phyloP scores from a whole-genome alignment of 148 eudicot species.

The Rhododendron simsii region DNA sequence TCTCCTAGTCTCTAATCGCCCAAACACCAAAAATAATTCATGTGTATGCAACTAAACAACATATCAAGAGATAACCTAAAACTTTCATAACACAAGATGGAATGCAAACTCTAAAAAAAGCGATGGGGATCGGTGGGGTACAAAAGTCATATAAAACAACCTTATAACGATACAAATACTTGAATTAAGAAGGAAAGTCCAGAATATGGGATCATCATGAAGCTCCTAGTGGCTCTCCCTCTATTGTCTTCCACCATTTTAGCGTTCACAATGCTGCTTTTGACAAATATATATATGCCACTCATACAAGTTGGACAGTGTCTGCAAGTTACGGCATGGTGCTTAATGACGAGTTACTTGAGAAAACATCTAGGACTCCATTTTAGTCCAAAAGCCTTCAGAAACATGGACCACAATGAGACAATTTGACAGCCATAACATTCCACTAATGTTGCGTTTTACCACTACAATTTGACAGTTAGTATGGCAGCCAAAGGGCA shows the following conservation, averaged over 20 bases:
- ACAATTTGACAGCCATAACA: neutral
- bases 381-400: neutral
- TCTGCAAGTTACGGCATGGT: neutral
- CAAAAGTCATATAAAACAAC: neutral
- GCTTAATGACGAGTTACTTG: neutral
- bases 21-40: neutral
- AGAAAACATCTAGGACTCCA: neutral
- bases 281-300: neutral
- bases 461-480: neutral
- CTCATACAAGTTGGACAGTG: neutral
- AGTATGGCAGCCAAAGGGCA: neutral
- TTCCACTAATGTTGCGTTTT: neutral
- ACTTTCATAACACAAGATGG: neutral
- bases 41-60: neutral
- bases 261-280: neutral
- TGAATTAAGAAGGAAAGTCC: neutral
- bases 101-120: neutral
- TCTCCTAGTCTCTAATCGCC: neutral
- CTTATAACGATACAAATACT: neutral
- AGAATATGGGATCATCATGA: neutral
- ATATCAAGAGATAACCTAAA: neutral
- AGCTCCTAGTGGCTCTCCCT: neutral
- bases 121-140: neutral
- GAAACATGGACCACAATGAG: neutral
- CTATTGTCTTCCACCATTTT: neutral